Conservation (phyloP, 1,139 yeast species). For the Blastobotrys malaysiensis region DNA sequence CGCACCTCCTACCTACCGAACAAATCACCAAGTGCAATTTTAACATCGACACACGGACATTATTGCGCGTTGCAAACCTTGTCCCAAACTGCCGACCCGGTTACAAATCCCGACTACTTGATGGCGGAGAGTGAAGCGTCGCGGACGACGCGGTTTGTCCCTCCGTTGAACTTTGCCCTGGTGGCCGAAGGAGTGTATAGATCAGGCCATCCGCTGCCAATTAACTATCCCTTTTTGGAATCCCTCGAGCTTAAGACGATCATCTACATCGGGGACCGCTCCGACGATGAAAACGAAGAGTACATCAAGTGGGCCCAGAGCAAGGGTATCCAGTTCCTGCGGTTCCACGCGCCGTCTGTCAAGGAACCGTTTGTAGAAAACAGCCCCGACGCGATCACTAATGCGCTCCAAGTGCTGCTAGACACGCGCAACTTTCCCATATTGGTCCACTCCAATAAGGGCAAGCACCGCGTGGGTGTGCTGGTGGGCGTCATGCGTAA, state of each 20-base stretch:
- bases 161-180: conserved; percentile 85
- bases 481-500: conserved; percentile 84
- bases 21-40: too few relatives aligned
- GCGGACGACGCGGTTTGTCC: conserved; percentile 42
- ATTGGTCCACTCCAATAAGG: conserved; percentile 86
- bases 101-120: too few relatives aligned
- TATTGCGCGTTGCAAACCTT: too few relatives aligned
- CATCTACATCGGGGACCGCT: conserved; percentile 59
- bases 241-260: conserved; percentile 70
- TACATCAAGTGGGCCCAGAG: conserved; percentile 61
- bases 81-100: too few relatives aligned
- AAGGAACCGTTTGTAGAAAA: conserved; percentile 67
- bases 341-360: conserved; percentile 61
- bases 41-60: too few relatives aligned
- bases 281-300: conserved; percentile 51
- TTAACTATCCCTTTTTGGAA: conserved; percentile 72
- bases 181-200: conserved; percentile 86
- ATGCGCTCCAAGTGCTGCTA: conserved; percentile 58
- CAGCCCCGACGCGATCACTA: conserved; percentile 51
- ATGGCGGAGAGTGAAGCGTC: conserved; percentile 7
- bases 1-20: too few relatives aligned
- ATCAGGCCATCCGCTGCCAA: conserved; percentile 89
- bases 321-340: conserved; percentile 54
- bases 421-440: conserved; percentile 78
- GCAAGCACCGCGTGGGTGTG: conserved; percentile 91